These are phyloP conservation scores for Chrysanthemum seticuspe DNA, from an alignment of 129 eudicot species.

Conservation along the genomic window DNA sequence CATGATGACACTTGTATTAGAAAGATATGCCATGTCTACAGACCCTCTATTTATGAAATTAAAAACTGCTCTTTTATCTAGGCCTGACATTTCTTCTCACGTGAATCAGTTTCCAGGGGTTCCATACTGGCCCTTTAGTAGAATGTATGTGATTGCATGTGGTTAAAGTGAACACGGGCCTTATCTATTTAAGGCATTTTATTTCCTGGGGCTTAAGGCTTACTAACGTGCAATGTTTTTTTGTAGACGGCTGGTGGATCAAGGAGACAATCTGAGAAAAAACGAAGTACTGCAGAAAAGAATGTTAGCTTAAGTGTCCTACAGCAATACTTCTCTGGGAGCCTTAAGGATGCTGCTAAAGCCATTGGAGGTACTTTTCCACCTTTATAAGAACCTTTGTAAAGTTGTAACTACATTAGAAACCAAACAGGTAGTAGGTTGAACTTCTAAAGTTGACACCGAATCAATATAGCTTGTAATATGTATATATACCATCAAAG, in stretches of 20 bases:
- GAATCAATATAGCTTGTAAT: not conserved
- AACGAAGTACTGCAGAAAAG: constrained; percentile 70
- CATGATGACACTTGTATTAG: not conserved
- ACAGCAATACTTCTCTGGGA: constrained; percentile 90
- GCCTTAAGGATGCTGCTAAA: constrained; percentile 95
- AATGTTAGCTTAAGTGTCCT: constrained; percentile 72
- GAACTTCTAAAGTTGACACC: not conserved
- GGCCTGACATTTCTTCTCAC: too few relatives aligned
- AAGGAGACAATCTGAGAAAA: constrained; percentile 56
- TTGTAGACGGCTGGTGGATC: constrained; percentile 47
- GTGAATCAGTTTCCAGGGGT: too few relatives aligned
- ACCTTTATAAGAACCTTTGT: not conserved
- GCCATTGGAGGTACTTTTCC: constrained; percentile 77
- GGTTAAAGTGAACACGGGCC: constrained; percentile 12
- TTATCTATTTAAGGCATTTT: not conserved
- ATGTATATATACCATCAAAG: too few relatives aligned
- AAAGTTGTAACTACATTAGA: not conserved
- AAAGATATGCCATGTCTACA: not conserved
- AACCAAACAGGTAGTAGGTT: not conserved
- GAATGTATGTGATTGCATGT: constrained; percentile 8
- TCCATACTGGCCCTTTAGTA: not conserved
- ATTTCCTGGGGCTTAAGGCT: not conserved
- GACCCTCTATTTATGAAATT: not conserved
- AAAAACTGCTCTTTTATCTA: too few relatives aligned
- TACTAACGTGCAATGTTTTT: not conserved